These are phyloP conservation scores for Xerocomus amazonicus DNA, from an alignment of 1,284 basidiomycete species.

Conservation along the genomic window DNA sequence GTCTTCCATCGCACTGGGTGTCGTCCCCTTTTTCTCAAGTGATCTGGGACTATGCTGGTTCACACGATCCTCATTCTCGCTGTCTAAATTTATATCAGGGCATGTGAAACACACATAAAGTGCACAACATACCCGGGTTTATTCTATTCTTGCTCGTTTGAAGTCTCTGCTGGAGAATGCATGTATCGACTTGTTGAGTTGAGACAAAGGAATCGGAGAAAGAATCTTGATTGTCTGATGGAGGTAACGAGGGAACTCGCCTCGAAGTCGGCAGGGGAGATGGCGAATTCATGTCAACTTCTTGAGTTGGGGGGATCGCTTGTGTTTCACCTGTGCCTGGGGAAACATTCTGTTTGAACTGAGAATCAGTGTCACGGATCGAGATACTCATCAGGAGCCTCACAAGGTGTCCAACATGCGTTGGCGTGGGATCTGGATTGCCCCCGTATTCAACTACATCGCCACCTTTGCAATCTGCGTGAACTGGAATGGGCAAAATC, in stretches of 20 bases:
- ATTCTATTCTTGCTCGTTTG: conserved; percentile 21
- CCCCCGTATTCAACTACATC: conserved; percentile 47
- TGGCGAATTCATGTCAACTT: conserved; percentile 29
- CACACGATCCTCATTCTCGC: conserved; percentile 42
- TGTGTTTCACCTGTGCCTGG: conserved; percentile 46
- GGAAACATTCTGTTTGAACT: conserved; percentile 17
- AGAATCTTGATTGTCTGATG: conserved; percentile 35
- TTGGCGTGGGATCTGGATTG: conserved; percentile 49
- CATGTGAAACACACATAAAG: conserved; percentile 16
- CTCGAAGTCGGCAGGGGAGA: conserved; percentile 9
- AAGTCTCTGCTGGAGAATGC: conserved; percentile 41
- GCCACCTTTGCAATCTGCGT: conserved; percentile 27
- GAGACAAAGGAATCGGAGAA: conserved; percentile 21
- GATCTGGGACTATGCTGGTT: conserved; percentile 1
- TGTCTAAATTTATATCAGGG: conserved; percentile 31
- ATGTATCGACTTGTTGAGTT: conserved; percentile 37
- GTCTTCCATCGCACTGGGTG: conserved; percentile 10
- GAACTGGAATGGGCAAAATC: conserved; percentile 38
- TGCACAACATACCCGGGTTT: conserved; percentile 48
- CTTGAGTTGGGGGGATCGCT: conserved; percentile 31
- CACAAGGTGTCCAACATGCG: conserved; percentile 56
- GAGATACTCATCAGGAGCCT: conserved; percentile 10
- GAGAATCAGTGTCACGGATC: neutral
- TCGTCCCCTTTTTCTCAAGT: neutral
- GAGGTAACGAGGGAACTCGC: conserved; percentile 31